Conservation (phyloP, 495 filamentous ascomycete species). For the Achaetomiella virescens region DNA sequence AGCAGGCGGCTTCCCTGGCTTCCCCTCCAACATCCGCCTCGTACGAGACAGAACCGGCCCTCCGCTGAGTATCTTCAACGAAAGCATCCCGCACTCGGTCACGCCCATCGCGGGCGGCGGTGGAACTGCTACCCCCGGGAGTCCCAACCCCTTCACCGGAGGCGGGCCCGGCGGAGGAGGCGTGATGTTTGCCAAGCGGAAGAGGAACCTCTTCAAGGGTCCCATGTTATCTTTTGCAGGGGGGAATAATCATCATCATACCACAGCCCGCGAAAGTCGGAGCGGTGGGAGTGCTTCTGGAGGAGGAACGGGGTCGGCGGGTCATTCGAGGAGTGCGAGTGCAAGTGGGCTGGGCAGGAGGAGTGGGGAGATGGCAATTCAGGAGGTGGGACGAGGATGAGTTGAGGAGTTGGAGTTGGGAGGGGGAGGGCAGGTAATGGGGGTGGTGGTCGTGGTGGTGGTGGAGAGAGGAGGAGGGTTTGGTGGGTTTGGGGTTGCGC, state of each 20-base stretch:
- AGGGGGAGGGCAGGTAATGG: slow-evolving; percentile 1
- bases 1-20: slow-evolving; percentile 63
- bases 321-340: slow-evolving; percentile 47
- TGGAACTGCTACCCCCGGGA: slow-evolving; percentile 32
- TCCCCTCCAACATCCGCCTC: slow-evolving; percentile 82
- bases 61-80: slow-evolving; percentile 47
- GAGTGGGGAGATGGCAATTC: slow-evolving; percentile 68
- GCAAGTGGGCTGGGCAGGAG: slow-evolving; percentile 45
- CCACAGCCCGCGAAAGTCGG: background rate
- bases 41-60: slow-evolving; percentile 53
- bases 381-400: slow-evolving; percentile 80
- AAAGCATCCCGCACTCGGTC: slow-evolving; percentile 30
- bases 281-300: background rate
- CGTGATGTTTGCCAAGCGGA: slow-evolving; percentile 84
- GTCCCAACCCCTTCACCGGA: slow-evolving; percentile 38
- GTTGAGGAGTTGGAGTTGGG: slow-evolving; percentile 23
- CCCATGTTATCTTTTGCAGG: slow-evolving; percentile 54
- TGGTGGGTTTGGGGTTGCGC: background rate
- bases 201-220: slow-evolving; percentile 83
- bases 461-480: slow-evolving; percentile 11
- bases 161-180: slow-evolving; percentile 37
- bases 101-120: slow-evolving; percentile 19
- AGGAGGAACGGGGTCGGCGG: slow-evolving; percentile 18
- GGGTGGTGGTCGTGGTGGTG: slow-evolving; percentile 23
- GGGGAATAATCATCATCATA: slow-evolving; percentile 9